Conservation (phyloP, 768 basidiomycete genomes). For the Tulasnella sp. region DNA sequence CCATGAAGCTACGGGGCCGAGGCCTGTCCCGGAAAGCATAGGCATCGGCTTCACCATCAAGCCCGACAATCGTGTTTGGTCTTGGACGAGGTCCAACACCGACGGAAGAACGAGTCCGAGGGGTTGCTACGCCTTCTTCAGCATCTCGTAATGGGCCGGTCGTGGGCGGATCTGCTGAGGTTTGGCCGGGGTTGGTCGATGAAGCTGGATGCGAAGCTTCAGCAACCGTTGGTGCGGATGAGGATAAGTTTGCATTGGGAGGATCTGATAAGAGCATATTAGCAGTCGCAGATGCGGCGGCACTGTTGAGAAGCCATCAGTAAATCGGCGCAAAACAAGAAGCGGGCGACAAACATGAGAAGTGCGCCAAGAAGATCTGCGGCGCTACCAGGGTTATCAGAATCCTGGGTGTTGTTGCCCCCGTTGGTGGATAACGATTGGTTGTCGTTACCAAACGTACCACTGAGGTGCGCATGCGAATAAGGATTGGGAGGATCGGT, state of each 20-base stretch:
- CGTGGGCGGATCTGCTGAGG: neutral
- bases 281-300: slow-evolving; percentile 13
- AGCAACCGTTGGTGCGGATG: neutral
- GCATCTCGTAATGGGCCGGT: neutral
- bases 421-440: no score
- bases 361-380: slow-evolving; percentile 13
- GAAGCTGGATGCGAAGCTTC: neutral
- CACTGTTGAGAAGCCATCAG: neutral
- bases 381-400: slow-evolving; percentile 12
- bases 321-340: neutral
- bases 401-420: neutral
- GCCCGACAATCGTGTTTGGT: neutral
- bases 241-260: neutral
- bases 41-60: neutral
- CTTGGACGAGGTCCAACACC: slow-evolving; percentile 2
- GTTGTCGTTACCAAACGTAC: neutral
- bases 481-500: neutral
- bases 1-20: slow-evolving; percentile 9
- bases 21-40: neutral
- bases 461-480: neutral
- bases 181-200: neutral
- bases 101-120: slow-evolving; percentile 1
- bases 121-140: neutral
- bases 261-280: slow-evolving; percentile 15
- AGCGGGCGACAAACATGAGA: slow-evolving; percentile 2